Base-by-base conservation (phyloP, 257 asterid genomes). In the Solanum phureja region DNA sequence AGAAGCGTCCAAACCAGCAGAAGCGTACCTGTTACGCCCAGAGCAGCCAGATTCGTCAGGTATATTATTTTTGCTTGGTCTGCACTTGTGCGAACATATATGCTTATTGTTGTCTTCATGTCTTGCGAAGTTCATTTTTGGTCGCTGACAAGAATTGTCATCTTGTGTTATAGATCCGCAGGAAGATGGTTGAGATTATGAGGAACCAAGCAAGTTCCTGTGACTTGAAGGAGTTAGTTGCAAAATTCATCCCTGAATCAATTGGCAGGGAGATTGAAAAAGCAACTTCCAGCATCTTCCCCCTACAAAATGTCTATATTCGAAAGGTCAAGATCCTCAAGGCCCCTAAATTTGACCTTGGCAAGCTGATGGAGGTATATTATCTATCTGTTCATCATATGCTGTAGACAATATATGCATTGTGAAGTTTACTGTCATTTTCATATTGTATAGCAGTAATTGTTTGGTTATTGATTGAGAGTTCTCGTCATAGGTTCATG, bases 21-120 rank as follows among this genome's bases (percentile, higher is more conserved):
- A 91, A 91, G 86, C 62, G 91, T 33, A 91, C 93, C 4, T 89
- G 93, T 40, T 91, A 91, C 60, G 91, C 93, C 37, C 90, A 89
- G 83, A 87, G 91, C 12, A 91, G 91, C 83, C 93, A 91, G 88
- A 91, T 91, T 83, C 91, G 89, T 18, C 93, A 91, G 90, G 91
- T 91, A 29, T 79, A 14, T 24, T 1, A 8, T 79, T 24, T 27
- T n/a, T 24, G 2, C 64, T 79, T 42, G n/a, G 64, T 27, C 24
- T 79, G 13, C 34, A 24, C 16, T 7, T 44, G 5, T 16, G 33
- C 3, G 6, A 7, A 76, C 23, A 24, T 19, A 21, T 35, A 52
- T 88, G 37, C 29, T 83, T 33, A 21, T 42, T 8, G 66, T 58
- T 27, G 21, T 5, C 56, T 11, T 71, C 29, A 44, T 14, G 18